phyloP scores from a whole-genome alignment of 2,329 filamentous ascomycete genomes.

The Didymosphaeria variabile region DNA sequence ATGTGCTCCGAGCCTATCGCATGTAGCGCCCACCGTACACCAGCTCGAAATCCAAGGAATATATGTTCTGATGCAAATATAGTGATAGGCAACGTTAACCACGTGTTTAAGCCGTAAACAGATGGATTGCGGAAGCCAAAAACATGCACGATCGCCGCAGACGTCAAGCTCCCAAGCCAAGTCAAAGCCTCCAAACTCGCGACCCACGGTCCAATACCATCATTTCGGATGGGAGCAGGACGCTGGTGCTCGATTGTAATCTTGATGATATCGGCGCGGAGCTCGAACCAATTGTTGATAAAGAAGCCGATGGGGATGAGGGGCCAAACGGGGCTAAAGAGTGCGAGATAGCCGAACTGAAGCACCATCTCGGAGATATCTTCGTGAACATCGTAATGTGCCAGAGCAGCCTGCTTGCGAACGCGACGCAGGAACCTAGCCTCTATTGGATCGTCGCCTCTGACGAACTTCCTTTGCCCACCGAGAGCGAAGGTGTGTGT shows the following conservation, averaged over 20 bases:
- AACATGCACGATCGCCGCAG: slow-evolving; percentile 44
- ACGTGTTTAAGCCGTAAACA: slow-evolving; percentile 29
- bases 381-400: slow-evolving; percentile 46
- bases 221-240: slow-evolving; percentile 37
- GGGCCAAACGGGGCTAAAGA: slow-evolving; percentile 48
- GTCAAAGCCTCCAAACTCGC: slow-evolving; percentile 42
- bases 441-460: slow-evolving; percentile 40
- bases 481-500: slow-evolving; percentile 14
- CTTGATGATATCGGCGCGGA: slow-evolving; percentile 46
- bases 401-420: slow-evolving; percentile 39
- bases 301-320: slow-evolving; percentile 47
- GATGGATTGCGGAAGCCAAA: slow-evolving; percentile 32
- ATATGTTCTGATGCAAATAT: slow-evolving; percentile 45
- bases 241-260: slow-evolving; percentile 45
- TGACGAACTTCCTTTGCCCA: slow-evolving; percentile 7
- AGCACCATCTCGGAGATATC: slow-evolving; percentile 48
- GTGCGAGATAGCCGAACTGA: slow-evolving; percentile 46
- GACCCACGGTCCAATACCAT: slow-evolving; percentile 47
- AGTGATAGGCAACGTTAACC: slow-evolving; percentile 41
- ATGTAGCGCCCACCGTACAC: slow-evolving; percentile 35
- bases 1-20: slow-evolving; percentile 43
- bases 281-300: slow-evolving; percentile 49
- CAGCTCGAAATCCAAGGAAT: slow-evolving; percentile 41
- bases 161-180: slow-evolving; percentile 45
- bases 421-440: slow-evolving; percentile 39